Evolutionary conservation across 352 stramenopile genomes (phyloP), one percentile per base, ranked within the genome.

Genomic region (Stramenopiles sp.): DNA sequence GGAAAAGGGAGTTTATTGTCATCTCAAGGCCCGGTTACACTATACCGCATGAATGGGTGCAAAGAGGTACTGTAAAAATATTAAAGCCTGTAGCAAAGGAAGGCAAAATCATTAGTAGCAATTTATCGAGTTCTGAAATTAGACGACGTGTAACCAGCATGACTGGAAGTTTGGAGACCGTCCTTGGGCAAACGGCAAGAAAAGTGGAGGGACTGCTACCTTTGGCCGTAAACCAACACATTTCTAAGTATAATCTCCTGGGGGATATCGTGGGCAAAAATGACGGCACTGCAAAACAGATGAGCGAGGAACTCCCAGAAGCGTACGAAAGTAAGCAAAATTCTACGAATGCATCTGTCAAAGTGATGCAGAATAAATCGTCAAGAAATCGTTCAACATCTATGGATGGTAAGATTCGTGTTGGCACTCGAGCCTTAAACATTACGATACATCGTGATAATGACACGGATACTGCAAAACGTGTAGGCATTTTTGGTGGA

Each of bases 401-500:
- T 14, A 55, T 55, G 39, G 39, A 55, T 55, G 39, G 39, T 14
- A 55, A 55, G 14, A 55, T 55, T 14, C 39, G 39, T 55, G 71
- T 78, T 33, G 31, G 31, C 14, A 78, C 30, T 14, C 4, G 71
- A 78, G 31, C 30, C 1, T 78, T 33, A 33, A 78, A 78, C 14
- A 78, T 78, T 78, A 78, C 71, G 31, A 33, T 78, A 14, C 30
- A 78, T 31, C 30, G 30, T 14, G 8, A 8, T 31, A 14, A 78
- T 33, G 31, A 78, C 14, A 33, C 4, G 4, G 30, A 14, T 14
- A 33, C 4, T 31, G 8, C 4, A 14, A 31, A 14, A 33, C 30
- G 71, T 14, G 31, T 78, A 67, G 67, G 44, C 1, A 44, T 82
- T 30, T 80, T 82, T 29, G 80, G 80, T 76, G 80, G 80, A n/a